phyloP scores from a whole-genome alignment of 2,329 filamentous ascomycete genomes.

The Didymella pomorum region DNA sequence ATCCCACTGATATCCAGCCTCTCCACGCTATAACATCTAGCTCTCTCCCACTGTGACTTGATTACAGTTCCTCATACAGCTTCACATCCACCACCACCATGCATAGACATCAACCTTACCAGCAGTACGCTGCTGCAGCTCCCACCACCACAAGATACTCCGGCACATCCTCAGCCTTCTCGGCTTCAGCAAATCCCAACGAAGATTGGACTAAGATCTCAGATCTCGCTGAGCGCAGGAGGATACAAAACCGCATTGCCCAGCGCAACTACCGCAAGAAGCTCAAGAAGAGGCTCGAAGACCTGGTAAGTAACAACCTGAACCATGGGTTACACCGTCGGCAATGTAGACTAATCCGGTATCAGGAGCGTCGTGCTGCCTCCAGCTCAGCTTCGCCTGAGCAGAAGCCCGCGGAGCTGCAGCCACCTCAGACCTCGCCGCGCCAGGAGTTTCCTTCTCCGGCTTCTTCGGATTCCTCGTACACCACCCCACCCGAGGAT shows the following conservation, averaged over 20 bases:
- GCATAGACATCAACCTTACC: constrained; percentile 56
- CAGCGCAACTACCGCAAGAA: constrained; percentile 98
- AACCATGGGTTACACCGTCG: constrained; percentile 19
- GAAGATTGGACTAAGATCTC: constrained; percentile 99
- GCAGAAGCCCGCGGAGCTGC: constrained; percentile 63
- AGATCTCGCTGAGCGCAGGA: constrained; percentile 88
- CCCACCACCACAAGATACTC: constrained; percentile 67
- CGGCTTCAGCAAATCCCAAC: constrained; percentile 90
- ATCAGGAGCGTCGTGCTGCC: constrained; percentile 73
- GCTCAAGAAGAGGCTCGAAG: constrained; percentile 87
- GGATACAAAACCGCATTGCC: constrained; percentile 97
- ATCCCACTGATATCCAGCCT: constrained; percentile 28
- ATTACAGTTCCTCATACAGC: constrained; percentile 15
- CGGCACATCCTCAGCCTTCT: constrained; percentile 92
- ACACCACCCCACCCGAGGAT: constrained; percentile 67
- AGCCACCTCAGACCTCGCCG: constrained; percentile 48
- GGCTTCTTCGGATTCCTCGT: constrained; percentile 48
- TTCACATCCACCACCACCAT: constrained; percentile 43
- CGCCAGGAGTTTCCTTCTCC: constrained; percentile 49
- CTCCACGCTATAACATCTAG: constrained; percentile 30
- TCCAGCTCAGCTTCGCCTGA: constrained; percentile 67
- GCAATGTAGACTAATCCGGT: constrained; percentile 28
- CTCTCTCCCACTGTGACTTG: constrained; percentile 16
- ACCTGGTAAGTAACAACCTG: constrained; percentile 59
- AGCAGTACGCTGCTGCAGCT: constrained; percentile 52